A percentile compares a stretch with the other conserved stretches of the same genome.
Evolutionary conservation across 495 filamentous ascomycete genomes (phyloP).

Genomic region (Penicillium daleae): DNA sequence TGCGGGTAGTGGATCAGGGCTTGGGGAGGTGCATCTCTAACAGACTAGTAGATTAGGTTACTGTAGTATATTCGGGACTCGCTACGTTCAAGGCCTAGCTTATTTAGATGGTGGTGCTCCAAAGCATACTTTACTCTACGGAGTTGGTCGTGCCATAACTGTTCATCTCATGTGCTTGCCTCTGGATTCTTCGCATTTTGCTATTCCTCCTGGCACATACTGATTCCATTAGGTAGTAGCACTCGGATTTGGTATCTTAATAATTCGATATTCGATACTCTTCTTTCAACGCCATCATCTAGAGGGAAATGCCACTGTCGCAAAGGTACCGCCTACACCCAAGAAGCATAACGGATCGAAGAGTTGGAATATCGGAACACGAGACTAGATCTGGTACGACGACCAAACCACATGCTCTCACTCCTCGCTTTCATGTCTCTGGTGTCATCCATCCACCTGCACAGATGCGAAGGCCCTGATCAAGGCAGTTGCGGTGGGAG

Average conservation of each 20-base stretch:
- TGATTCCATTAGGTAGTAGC: too few relatives aligned
- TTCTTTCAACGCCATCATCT: slow-evolving; percentile 14
- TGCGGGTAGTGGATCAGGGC: slow-evolving; percentile 11
- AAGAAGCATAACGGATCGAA: not conserved
- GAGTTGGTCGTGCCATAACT: not conserved
- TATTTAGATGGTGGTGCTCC: not conserved
- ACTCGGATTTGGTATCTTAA: slow-evolving; percentile 26
- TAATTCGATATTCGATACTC: slow-evolving; percentile 14
- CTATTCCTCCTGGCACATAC: not conserved
- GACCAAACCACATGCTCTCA: not conserved
- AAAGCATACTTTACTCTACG: not conserved
- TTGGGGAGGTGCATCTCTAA: slow-evolving; percentile 5
- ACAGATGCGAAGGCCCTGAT: not conserved
- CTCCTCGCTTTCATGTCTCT: not conserved
- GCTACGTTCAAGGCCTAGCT: not conserved
- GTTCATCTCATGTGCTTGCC: not conserved
- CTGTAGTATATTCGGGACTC: not conserved
- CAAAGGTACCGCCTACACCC: slow-evolving; percentile 1
- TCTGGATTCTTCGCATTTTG: not conserved
- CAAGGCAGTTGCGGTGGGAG: not conserved
- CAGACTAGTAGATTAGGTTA: not conserved
- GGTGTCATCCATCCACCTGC: not conserved
- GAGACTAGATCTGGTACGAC: not conserved
- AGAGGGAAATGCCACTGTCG: slow-evolving; percentile 17
- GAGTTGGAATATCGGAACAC: not conserved